These are phyloP conservation scores for Volvox carteri DNA, from an alignment of 163 green algal genomes.

Conservation along the genomic window DNA sequence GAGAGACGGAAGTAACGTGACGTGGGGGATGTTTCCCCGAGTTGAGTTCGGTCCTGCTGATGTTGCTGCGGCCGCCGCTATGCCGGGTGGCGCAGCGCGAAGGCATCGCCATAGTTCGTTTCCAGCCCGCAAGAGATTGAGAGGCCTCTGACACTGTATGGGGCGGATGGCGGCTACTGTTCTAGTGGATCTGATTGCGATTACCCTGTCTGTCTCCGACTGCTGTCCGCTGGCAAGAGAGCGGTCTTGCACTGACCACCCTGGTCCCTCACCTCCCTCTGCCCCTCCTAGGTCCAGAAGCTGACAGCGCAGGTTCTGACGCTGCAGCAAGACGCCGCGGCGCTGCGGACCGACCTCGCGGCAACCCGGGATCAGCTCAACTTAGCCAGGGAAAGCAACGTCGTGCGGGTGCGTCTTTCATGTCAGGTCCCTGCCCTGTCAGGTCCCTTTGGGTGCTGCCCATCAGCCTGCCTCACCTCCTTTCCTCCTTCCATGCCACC, in stretches of 20 bases:
- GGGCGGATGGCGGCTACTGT: too few relatives aligned
- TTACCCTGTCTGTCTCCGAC: too few relatives aligned
- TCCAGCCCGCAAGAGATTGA: too few relatives aligned
- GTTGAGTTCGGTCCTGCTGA: too few relatives aligned
- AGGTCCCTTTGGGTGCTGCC: too few relatives aligned
- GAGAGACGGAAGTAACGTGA: not conserved
- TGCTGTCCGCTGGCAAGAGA: not conserved
- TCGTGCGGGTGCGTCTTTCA: conserved; percentile 9
- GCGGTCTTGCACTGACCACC: not conserved
- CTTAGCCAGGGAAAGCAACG: conserved; percentile 7
- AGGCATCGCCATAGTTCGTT: too few relatives aligned
- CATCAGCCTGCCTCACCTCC: not conserved
- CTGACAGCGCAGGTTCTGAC: conserved; percentile 5
- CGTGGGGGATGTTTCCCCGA: too few relatives aligned
- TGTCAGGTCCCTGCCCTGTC: too few relatives aligned
- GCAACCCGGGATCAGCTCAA: conserved; percentile 3
- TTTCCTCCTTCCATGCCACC: not conserved
- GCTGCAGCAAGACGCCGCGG: not conserved
- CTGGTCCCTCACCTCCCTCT: not conserved
- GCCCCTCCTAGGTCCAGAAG: not conserved
- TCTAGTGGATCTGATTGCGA: too few relatives aligned
- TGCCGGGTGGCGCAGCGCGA: too few relatives aligned
- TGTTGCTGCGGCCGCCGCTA: too few relatives aligned
- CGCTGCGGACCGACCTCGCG: not conserved
- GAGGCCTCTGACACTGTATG: too few relatives aligned